Base-by-base conservation (phyloP, 257 asterid species). In the Nemophila menziesii region DNA sequence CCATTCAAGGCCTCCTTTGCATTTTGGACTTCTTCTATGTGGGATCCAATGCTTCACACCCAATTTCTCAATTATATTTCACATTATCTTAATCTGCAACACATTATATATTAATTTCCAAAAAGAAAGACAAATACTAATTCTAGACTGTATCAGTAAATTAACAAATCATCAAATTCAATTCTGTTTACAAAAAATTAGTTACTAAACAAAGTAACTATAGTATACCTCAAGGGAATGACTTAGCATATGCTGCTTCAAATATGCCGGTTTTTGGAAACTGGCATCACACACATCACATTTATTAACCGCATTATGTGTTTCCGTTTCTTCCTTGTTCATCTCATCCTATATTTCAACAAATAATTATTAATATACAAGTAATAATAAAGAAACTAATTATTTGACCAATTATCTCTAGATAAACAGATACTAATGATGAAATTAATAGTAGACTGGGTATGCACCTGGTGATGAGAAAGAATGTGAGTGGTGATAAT, bases 1-100 rank as follows among this genome's bases (percentile, higher is more conserved):
- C 98, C 95, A 81, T 52, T 68, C 94, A 78, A 79, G 93, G 51
- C 5, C 11, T 5, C 96, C 73, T 93, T 37, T 16, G 94, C 96
- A 90, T 84, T 85, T 81, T 70, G 98, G 94, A 84, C 92, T 85
- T 78, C 94, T 62, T 66, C 66, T 5, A 43, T 58, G 34, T 77
- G 98, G 89, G 94, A 90, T 90, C 98, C 98, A 85, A 85, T 85
- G 94, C 99, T 61, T 87, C 99, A 85, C 96, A 70, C 94, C 75
- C 59, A 50, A 56, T 65, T 42, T 43, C 52, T 40, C 39, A 38
- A 24, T 41, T 50, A 33, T 63, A 39, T 43, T 54, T 40, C 39
- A 43, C 34, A 66, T 9, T 48, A 57, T 14, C 51, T 70, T 49
- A 67, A 66, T 75, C 75, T 67, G 73, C 83, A 73, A 69, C 48